Base-by-base conservation (phyloP, 805 yeast species). In the Ogataea parapolymorpha region DNA sequence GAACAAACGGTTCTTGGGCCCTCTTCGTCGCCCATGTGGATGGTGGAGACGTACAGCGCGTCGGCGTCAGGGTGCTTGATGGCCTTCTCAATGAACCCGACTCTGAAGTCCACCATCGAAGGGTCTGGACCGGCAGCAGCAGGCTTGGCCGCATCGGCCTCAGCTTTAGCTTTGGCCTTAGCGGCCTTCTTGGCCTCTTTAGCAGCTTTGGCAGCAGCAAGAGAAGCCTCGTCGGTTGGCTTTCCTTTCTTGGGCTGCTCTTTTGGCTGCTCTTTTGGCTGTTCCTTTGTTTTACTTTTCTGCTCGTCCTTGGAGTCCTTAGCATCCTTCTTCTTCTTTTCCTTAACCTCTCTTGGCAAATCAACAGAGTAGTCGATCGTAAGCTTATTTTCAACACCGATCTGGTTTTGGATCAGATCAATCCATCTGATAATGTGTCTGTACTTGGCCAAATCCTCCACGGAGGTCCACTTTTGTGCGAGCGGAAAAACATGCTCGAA, bases 1-100 rank as follows among this genome's bases (percentile, higher is more conserved):
- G 96, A 87, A 72, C 99, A 93, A 42, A 93, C 95, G 23, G 98
- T 93, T 74, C 99, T 81, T 60, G 99, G 99, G 45, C 95, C 95
- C 63, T 87, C 96, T 48, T 74, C 90, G 57, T 93, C 99, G 53
- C 99, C 99, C 74, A 86, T 81, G 49, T 95, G 87, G 56, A 93
- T 93, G 38, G 99, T 93, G 22, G 98, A 93, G 42, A 93, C 96
- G 64, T 93, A 93, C 56, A 93, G 74, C 2, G 96, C 76, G 67
- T 93, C 99, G 26, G 99, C 99, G 65, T 93, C 91, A 49, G 99
- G 99, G 70, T 93, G 99, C 66, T 86, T 87, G 59, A 86, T 74
- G 39, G 97, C 96, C 72, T 95, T 93, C 71, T 91, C 89, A 59
- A 93, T 93, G 74, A 82, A 88, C 39, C 99, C 99, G 48, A 93